Conservation (phyloP, 2,329 filamentous ascomycete genomes). For the Exophiala aquamarina region DNA sequence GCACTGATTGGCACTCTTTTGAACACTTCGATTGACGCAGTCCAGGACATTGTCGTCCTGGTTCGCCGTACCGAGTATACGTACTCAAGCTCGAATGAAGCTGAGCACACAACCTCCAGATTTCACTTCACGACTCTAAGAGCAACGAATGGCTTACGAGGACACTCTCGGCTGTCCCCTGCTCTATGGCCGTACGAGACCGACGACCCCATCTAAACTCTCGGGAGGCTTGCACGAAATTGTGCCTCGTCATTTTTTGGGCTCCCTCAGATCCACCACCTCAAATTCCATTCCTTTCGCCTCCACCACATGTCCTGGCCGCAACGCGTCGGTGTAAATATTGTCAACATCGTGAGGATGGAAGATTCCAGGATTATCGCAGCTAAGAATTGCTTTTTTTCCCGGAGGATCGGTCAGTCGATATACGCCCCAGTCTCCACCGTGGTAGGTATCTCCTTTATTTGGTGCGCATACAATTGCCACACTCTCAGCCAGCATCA, state of each 20-base stretch:
- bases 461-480: constrained; percentile 93
- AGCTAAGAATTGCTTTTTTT: constrained; percentile 78
- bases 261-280: constrained; percentile 61
- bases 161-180: too few species aligned
- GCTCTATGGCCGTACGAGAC: too few species aligned
- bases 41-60: too few species aligned
- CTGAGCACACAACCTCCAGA: too few species aligned
- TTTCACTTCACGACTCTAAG: too few species aligned
- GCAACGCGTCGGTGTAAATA: constrained; percentile 73
- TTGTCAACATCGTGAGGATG: constrained; percentile 72
- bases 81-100: too few species aligned
- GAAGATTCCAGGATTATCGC: constrained; percentile 76
- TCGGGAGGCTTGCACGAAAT: background rate
- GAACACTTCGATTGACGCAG: too few species aligned
- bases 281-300: constrained; percentile 65
- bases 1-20: too few species aligned
- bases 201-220: constrained; percentile 3
- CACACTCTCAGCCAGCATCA: constrained; percentile 94
- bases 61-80: too few species aligned
- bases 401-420: constrained; percentile 91
- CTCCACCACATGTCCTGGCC: constrained; percentile 71
- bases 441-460: constrained; percentile 44
- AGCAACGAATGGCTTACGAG: too few species aligned
- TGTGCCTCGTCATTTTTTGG: constrained; percentile 1
- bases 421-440: constrained; percentile 79